phyloP scores from a whole-genome alignment of 2,329 filamentous ascomycete species.

The Tolypocladium guangdongense region DNA sequence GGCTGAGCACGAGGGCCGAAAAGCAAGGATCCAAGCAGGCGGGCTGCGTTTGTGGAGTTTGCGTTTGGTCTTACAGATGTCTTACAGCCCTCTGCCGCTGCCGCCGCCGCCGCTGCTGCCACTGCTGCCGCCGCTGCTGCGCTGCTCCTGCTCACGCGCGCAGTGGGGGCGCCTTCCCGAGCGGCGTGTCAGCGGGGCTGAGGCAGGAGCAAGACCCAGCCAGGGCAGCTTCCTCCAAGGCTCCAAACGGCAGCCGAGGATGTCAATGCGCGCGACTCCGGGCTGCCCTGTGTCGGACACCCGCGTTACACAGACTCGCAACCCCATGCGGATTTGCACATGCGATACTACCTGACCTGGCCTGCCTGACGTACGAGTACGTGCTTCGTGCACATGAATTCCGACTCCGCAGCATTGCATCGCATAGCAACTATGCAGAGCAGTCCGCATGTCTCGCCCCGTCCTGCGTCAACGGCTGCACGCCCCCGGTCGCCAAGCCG shows the following conservation, averaged over 20 bases:
- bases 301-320: neutral
- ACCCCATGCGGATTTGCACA: neutral
- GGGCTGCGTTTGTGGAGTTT: neutral
- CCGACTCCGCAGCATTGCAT: neutral
- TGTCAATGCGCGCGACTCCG: neutral
- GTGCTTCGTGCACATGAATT: neutral
- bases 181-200: neutral
- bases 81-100: neutral
- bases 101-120: neutral
- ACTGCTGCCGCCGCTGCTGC: neutral
- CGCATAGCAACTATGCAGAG: neutral
- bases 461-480: neutral
- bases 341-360: neutral
- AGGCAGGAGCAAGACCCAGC: neutral
- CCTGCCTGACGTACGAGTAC: neutral
- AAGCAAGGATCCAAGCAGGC: neutral
- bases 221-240: neutral
- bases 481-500: neutral
- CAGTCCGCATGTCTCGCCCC: neutral
- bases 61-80: neutral
- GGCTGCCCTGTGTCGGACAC: neutral
- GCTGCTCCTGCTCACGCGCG: neutral
- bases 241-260: neutral
- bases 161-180: neutral
- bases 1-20: neutral